A percentile compares a stretch with the other conserved stretches of the same genome.
These are phyloP conservation scores for Venturia oleaginea DNA, from an alignment of 2,329 filamentous ascomycete species.

Conservation along the genomic window DNA sequence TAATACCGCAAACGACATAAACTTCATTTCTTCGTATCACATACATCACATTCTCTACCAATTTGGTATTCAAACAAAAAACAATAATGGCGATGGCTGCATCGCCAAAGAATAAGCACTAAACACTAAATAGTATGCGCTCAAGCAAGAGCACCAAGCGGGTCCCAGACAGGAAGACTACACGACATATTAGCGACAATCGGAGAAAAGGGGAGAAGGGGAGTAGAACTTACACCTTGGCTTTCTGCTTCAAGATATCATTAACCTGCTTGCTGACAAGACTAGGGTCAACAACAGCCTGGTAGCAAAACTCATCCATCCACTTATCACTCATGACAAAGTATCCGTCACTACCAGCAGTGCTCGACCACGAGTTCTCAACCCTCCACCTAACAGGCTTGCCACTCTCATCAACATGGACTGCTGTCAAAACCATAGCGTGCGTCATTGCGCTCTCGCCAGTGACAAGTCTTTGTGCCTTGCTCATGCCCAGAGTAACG, in stretches of 20 bases:
- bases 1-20: neutral
- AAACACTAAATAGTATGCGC: neutral
- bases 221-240: slow-evolving; percentile 41
- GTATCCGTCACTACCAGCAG: slow-evolving; percentile 66
- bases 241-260: slow-evolving; percentile 61
- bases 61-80: no score
- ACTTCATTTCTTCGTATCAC: slow-evolving; percentile 1
- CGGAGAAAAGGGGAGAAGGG: no score
- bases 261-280: slow-evolving; percentile 51
- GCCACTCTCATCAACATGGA: slow-evolving; percentile 62
- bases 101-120: neutral
- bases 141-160: slow-evolving; percentile 31
- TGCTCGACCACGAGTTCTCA: slow-evolving; percentile 75
- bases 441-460: slow-evolving; percentile 82
- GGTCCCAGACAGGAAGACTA: slow-evolving; percentile 44
- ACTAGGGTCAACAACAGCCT: slow-evolving; percentile 71
- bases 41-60: neutral
- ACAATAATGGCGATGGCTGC: neutral
- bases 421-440: slow-evolving; percentile 83
- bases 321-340: slow-evolving; percentile 77
- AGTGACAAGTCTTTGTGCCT: slow-evolving; percentile 63
- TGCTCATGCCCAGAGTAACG: slow-evolving; percentile 61
- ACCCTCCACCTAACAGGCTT: slow-evolving; percentile 71
- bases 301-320: slow-evolving; percentile 51
- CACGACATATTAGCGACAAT: neutral